These are phyloP conservation scores for Sugiyamaella japonica DNA, from an alignment of 1,139 yeast species.

Conservation along the genomic window DNA sequence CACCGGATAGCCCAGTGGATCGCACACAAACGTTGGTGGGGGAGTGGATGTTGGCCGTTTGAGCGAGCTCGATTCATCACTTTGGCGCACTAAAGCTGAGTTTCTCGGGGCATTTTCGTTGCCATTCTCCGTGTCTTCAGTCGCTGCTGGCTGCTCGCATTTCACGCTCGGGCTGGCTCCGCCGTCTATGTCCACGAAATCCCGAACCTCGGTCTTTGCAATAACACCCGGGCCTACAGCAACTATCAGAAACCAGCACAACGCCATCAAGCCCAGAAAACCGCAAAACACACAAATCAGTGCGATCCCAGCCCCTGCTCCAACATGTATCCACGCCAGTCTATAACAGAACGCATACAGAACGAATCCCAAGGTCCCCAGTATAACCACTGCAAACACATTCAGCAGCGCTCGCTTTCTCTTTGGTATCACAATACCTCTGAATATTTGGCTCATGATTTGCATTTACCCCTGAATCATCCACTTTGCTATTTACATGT, in stretches of 20 bases:
- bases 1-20: conserved; percentile 50
- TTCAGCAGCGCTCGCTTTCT: background rate
- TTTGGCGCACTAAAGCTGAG: no score
- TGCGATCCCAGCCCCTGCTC: conserved; percentile 37
- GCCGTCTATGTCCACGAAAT: background rate
- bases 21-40: conserved; percentile 40
- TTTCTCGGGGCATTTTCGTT: no score
- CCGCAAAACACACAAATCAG: conserved; percentile 33
- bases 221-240: conserved; percentile 42
- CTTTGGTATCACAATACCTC: background rate
- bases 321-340: conserved; percentile 38
- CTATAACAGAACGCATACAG: conserved; percentile 40
- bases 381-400: conserved; percentile 29
- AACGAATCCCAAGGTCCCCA: conserved; percentile 37
- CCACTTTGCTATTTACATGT: no score
- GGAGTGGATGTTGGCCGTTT: no score
- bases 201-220: background rate
- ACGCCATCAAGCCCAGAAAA: conserved; percentile 25
- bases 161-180: background rate
- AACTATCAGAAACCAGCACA: conserved; percentile 33
- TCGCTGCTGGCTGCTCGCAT: no score
- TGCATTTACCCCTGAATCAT: background rate
- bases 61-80: no score
- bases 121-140: no score
- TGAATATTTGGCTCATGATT: background rate